Percentiles rank a stretch among this genome's conserved stretches.
Conservation (phyloP, 345 rosid genomes). For the Aethionema arabicum region DNA sequence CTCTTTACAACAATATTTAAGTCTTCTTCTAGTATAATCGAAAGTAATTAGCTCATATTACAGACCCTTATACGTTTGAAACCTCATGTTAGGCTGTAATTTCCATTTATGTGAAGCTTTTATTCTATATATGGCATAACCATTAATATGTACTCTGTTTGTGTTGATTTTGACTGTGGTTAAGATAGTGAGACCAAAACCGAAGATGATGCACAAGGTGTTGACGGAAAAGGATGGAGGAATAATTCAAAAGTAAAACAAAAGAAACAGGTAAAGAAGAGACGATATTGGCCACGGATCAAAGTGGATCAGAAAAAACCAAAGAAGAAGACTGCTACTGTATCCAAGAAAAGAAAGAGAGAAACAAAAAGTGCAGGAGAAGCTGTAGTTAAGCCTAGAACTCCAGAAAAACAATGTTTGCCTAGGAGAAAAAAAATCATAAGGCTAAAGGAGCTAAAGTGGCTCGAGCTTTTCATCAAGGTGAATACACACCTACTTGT, state of each 20-base stretch:
- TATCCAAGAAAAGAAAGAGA: slow-evolving; percentile 12
- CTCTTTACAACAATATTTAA: no score
- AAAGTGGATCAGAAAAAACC: slow-evolving; percentile 23
- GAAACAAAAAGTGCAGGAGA: slow-evolving; percentile 1
- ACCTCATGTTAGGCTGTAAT: no score
- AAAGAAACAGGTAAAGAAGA: background rate
- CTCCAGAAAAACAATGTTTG: slow-evolving; percentile 24
- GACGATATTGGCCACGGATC: slow-evolving; percentile 24
- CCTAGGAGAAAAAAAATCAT: slow-evolving; percentile 13
- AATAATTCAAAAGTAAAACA: background rate
- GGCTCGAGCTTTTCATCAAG: slow-evolving; percentile 9
- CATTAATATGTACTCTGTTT: background rate
- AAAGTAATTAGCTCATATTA: no score
- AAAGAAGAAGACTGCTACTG: slow-evolving; percentile 13
- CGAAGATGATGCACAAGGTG: background rate
- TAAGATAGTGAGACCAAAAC: no score
- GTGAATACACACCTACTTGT: background rate
- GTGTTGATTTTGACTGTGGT: background rate
- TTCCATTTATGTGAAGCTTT: no score
- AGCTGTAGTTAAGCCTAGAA: background rate
- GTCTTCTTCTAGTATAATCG: no score
- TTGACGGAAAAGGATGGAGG: background rate
- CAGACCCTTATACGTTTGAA: no score
- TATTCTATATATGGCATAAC: background rate
- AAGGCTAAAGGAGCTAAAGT: background rate